These are phyloP conservation scores for Yarrowia alimentaria DNA, from an alignment of 805 yeast genomes.

Conservation along the genomic window DNA sequence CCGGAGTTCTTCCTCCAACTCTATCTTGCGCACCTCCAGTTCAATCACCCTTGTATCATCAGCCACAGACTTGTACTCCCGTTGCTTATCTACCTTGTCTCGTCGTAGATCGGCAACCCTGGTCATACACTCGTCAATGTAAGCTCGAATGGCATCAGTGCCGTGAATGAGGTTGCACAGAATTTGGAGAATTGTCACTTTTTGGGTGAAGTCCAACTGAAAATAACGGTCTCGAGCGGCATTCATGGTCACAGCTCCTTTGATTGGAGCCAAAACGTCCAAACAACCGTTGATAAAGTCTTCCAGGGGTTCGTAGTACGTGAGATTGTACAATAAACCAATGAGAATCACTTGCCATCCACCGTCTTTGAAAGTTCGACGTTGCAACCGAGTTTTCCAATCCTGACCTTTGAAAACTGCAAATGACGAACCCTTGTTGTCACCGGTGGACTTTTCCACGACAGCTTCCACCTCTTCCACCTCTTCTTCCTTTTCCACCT, in stretches of 20 bases:
- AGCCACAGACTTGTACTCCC: conserved; percentile 54
- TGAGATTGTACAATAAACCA: conserved; percentile 65
- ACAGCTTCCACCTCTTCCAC: conserved; percentile 33
- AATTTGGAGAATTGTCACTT: conserved; percentile 58
- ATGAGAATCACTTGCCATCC: conserved; percentile 77
- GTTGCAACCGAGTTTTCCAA: conserved; percentile 78
- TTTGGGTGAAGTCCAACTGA: conserved; percentile 51
- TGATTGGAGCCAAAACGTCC: conserved; percentile 54
- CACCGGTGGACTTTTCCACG: conserved; percentile 30
- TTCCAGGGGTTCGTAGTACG: conserved; percentile 55
- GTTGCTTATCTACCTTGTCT: conserved; percentile 60
- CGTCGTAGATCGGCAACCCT: conserved; percentile 60
- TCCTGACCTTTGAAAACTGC: conserved; percentile 33
- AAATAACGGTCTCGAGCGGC: conserved; percentile 58
- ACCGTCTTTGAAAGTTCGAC: conserved; percentile 76
- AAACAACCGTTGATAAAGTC: conserved; percentile 52
- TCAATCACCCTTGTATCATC: conserved; percentile 49
- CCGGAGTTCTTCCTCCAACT: conserved; percentile 1
- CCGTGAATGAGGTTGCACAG: conserved; percentile 61
- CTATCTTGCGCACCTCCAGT: conserved; percentile 16
- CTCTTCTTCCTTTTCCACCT: conserved; percentile 35
- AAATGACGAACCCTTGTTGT: conserved; percentile 35
- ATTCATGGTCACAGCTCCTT: conserved; percentile 47
- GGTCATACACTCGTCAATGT: conserved; percentile 68
- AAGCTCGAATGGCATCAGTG: conserved; percentile 56